Conservation (phyloP, 495 filamentous ascomycete species). For the Bryoglossum gracile region DNA sequence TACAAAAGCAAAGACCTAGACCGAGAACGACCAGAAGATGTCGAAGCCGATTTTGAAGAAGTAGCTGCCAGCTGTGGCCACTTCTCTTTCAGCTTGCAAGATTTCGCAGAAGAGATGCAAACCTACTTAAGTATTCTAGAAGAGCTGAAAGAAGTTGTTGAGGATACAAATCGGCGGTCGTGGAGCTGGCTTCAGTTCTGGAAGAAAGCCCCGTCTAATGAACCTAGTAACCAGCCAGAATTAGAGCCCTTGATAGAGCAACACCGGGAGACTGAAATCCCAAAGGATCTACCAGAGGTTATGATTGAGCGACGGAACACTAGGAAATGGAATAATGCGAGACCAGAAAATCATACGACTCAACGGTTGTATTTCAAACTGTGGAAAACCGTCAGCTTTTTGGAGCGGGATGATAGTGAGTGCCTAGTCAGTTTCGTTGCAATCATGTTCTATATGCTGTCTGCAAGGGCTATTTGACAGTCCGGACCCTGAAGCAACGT, state of each 20-base stretch:
- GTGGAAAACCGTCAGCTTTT: conserved; percentile 31
- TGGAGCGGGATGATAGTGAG: conserved; percentile 47
- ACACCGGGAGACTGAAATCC: conserved; percentile 30
- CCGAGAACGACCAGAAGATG: conserved; percentile 53
- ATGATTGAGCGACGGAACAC: conserved; percentile 37
- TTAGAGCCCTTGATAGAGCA: conserved; percentile 17
- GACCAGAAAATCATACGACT: conserved; percentile 29
- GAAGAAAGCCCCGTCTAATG: conserved; percentile 31
- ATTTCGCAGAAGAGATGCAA: conserved; percentile 84
- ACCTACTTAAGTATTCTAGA: conserved; percentile 76
- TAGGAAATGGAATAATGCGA: conserved; percentile 34
- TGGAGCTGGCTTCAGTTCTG: conserved; percentile 91
- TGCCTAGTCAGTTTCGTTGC: too few relatives aligned
- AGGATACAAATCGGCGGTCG: conserved; percentile 47
- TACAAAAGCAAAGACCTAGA: conserved; percentile 70
- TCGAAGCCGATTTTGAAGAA: conserved; percentile 93
- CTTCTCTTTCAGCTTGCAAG: conserved; percentile 81
- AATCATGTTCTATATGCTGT: too few relatives aligned
- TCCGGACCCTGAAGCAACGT: too few relatives aligned
- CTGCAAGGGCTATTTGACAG: too few relatives aligned
- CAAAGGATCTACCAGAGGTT: conserved; percentile 39
- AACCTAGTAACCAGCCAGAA: conserved; percentile 18
- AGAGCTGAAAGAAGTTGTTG: conserved; percentile 62
- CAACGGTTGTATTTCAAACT: conserved; percentile 32
- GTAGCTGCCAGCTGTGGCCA: conserved; percentile 93